A percentile compares a stretch with the other conserved stretches of the same genome.
Conservation (phyloP, 768 basidiomycete species). For the Lactifluus piperatus region DNA sequence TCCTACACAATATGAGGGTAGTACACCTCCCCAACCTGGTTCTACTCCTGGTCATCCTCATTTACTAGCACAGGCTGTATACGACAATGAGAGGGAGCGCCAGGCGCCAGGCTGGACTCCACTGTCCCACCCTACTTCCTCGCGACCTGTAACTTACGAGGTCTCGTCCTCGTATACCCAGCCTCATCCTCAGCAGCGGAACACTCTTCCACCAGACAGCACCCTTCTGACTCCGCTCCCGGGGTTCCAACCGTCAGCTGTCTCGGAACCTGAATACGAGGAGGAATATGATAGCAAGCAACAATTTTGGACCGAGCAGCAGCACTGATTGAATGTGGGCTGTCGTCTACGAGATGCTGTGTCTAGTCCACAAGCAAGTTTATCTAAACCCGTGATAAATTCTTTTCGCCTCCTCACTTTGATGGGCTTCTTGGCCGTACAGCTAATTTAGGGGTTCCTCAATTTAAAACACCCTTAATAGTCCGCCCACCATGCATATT, state of each 20-base stretch:
- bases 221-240: slow-evolving; percentile 65
- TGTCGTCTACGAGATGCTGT: neutral
- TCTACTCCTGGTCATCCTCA: neutral
- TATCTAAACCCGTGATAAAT: neutral
- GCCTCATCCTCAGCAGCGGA: slow-evolving; percentile 17
- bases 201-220: slow-evolving; percentile 47
- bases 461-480: neutral
- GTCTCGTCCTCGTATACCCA: slow-evolving; percentile 8
- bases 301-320: slow-evolving; percentile 15
- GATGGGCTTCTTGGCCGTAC: neutral
- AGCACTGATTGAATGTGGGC: neutral
- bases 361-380: neutral
- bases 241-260: slow-evolving; percentile 39
- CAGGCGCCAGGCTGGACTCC: slow-evolving; percentile 13
- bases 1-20: slow-evolving; percentile 10
- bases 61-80: neutral
- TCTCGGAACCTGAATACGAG: slow-evolving; percentile 22
- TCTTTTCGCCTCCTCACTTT: neutral
- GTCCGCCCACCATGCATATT: slow-evolving; percentile 4
- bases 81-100: slow-evolving; percentile 14
- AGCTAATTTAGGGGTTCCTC: neutral
- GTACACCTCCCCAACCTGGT: slow-evolving; percentile 4
- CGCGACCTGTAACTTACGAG: slow-evolving; percentile 6
- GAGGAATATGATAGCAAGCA: slow-evolving; percentile 16
- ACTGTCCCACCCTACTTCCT: slow-evolving; percentile 1